These are phyloP conservation scores for Osmozyma mogii DNA, from an alignment of 805 yeast species.

Conservation along the genomic window DNA sequence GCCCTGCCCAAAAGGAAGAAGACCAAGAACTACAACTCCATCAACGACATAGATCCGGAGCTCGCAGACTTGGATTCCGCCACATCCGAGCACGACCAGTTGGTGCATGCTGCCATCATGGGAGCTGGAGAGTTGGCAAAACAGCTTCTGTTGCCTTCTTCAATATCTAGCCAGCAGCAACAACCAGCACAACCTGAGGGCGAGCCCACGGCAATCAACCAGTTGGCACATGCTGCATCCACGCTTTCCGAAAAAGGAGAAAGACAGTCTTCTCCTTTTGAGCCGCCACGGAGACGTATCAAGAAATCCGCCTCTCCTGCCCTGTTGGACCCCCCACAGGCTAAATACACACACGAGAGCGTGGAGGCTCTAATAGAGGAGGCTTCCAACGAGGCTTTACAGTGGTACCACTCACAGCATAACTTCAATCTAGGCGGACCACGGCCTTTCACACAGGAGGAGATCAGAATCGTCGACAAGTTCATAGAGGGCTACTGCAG, in stretches of 20 bases:
- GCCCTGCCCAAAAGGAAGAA: slow-evolving; percentile 7
- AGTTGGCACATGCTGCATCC: slow-evolving; percentile 23
- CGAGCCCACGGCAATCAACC: slow-evolving; percentile 18
- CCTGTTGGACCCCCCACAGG: no score
- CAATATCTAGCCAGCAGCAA: no score
- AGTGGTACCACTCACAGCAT: slow-evolving; percentile 30
- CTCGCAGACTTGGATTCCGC: slow-evolving; percentile 27
- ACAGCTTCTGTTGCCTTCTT: slow-evolving; percentile 20
- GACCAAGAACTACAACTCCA: slow-evolving; percentile 5
- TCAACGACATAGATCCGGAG: slow-evolving; percentile 30
- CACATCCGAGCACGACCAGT: slow-evolving; percentile 51
- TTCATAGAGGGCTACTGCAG: slow-evolving; percentile 65
- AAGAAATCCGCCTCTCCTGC: no score
- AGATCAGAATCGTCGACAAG: slow-evolving; percentile 60
- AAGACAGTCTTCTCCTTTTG: no score
- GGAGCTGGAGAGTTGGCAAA: slow-evolving; percentile 60
- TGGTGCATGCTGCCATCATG: slow-evolving; percentile 63
- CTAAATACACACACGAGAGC: slow-evolving; percentile 19
- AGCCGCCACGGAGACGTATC: no score
- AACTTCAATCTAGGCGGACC: no score
- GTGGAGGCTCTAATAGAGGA: slow-evolving; percentile 29
- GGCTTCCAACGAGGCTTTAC: slow-evolving; percentile 25
- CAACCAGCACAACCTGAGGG: no score
- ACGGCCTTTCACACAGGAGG: slow-evolving; percentile 51
- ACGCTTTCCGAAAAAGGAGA: slow-evolving; percentile 14